Evolutionary conservation across 1,139 yeast species (phyloP).

Genomic region (Geotrichum candidum): DNA sequence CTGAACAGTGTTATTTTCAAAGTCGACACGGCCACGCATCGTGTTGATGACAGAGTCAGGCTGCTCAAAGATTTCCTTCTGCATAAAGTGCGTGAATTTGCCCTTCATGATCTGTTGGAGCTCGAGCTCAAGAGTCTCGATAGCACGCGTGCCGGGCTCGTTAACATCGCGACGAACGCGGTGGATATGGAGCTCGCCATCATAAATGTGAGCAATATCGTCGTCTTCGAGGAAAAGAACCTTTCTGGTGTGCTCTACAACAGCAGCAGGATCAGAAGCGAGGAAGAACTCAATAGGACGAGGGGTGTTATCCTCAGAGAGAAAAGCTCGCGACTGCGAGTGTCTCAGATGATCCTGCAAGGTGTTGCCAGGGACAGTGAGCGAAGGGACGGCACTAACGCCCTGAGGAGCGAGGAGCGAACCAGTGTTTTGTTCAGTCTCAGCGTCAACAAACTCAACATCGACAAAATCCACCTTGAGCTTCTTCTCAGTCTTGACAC

Average conservation of each 20-base stretch:
- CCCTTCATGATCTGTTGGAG: slow-evolving; percentile 98
- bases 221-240: slow-evolving; percentile 95
- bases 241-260: slow-evolving; percentile 92
- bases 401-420: slow-evolving; percentile 4
- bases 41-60: slow-evolving; percentile 98
- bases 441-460: slow-evolving; percentile 81
- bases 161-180: slow-evolving; percentile 90
- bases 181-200: slow-evolving; percentile 97
- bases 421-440: slow-evolving; percentile 16
- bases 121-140: slow-evolving; percentile 95
- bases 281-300: slow-evolving; percentile 93
- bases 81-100: slow-evolving; percentile 93
- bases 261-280: slow-evolving; percentile 98
- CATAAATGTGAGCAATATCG: slow-evolving; percentile 96
- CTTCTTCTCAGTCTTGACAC: slow-evolving; percentile 92
- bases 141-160: slow-evolving; percentile 87
- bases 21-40: slow-evolving; percentile 98
- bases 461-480: slow-evolving; percentile 97
- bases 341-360: slow-evolving; percentile 53
- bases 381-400: slow-evolving; percentile 12
- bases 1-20: slow-evolving; percentile 66
- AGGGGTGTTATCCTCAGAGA: slow-evolving; percentile 86
- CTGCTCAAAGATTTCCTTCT: slow-evolving; percentile 97
- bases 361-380: slow-evolving; percentile 20
- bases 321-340: slow-evolving; percentile 88